Conservation (phyloP, 2,329 filamentous ascomycete genomes). For the Colletotrichum camelliae region DNA sequence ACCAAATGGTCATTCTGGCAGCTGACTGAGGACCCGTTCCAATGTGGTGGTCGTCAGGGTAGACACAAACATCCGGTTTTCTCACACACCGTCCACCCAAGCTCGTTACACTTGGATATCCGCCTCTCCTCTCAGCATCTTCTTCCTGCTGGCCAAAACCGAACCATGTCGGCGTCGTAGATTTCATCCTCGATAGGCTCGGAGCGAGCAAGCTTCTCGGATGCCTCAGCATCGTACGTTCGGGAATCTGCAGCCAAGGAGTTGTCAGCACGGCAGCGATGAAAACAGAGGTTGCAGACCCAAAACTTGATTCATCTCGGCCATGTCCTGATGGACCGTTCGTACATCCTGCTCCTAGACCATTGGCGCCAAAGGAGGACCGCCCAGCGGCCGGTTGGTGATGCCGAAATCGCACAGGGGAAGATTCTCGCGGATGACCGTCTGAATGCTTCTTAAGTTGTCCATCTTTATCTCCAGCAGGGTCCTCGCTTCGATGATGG, state of each 20-base stretch:
- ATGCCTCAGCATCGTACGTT: no score
- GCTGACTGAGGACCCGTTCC: conserved; percentile 38
- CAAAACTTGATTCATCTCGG: no score
- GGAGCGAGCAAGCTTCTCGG: no score
- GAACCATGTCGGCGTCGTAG: no score
- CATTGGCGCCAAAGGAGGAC: background rate
- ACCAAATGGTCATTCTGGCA: conserved; percentile 43
- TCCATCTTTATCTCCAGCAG: background rate
- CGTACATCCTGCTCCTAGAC: background rate
- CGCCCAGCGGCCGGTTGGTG: background rate
- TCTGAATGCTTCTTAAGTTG: background rate
- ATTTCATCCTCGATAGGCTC: no score
- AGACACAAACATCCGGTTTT: conserved; percentile 47
- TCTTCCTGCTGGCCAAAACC: no score
- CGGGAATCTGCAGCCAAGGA: no score
- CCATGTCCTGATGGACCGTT: no score
- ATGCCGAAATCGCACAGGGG: background rate
- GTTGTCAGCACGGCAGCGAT: no score
- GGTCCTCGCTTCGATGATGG: background rate
- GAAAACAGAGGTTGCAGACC: no score
- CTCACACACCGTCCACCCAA: conserved; percentile 46
- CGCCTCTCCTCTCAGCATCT: no score
- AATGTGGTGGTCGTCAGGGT: conserved; percentile 41
- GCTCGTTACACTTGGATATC: no score
- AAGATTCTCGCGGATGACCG: background rate